Conservation (phyloP, 1,284 basidiomycete genomes). For the Erythrobasidium hasegawianum region DNA sequence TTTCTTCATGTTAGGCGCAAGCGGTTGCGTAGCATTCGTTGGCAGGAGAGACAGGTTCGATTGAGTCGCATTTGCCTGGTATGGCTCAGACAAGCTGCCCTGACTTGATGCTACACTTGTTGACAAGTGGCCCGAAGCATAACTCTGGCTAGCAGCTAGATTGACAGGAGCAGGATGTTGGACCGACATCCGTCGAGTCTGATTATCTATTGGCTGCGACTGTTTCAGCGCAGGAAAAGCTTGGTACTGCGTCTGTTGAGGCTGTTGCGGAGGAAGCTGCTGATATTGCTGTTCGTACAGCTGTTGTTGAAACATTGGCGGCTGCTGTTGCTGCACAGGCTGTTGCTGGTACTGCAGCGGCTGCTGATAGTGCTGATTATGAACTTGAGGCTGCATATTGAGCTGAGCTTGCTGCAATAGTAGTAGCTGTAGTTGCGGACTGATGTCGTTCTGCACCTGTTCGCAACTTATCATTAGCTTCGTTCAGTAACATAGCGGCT, state of each 20-base stretch:
- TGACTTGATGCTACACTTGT: too few species aligned
- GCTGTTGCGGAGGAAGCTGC: not conserved
- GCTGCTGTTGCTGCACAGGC: too few species aligned
- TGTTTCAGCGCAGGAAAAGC: too few species aligned
- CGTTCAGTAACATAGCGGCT: too few species aligned
- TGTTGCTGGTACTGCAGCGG: not conserved
- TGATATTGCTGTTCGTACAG: not conserved
- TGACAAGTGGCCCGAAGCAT: too few species aligned
- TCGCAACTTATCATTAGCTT: too few species aligned
- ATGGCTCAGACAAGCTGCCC: too few species aligned
- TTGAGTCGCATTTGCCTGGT: not conserved
- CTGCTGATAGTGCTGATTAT: not conserved
- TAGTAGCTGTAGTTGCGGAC: not conserved
- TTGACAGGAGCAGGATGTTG: too few species aligned
- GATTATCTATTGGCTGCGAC: too few species aligned
- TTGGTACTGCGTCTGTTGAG: not conserved
- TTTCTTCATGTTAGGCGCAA: conserved; percentile 16
- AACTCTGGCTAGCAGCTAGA: too few species aligned
- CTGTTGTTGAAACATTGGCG: too few species aligned
- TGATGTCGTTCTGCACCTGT: not conserved
- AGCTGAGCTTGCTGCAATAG: not conserved
- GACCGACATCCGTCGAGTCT: too few species aligned
- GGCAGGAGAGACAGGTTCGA: conserved; percentile 11
- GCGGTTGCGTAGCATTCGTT: conserved; percentile 8
- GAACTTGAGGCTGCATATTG: not conserved